Evolutionary conservation across 805 yeast genomes (phyloP).

Genomic region (Hanseniaspora pseudoguilliermondii): DNA sequence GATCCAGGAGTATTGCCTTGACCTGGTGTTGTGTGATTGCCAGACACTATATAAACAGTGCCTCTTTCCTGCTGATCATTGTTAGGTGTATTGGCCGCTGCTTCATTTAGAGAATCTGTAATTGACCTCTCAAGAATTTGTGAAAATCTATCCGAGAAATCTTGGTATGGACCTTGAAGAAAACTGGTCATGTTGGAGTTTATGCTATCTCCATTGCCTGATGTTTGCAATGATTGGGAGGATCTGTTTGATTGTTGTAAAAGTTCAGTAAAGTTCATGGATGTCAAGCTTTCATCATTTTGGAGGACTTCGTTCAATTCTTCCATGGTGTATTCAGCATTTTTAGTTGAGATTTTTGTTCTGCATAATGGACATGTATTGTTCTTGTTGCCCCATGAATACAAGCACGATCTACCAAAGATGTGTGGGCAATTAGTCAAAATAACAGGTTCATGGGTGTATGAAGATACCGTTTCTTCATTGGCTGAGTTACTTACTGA

Average conservation of each 20-base stretch:
- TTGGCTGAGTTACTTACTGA: neutral
- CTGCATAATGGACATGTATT: constrained; percentile 84
- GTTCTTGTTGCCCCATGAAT: constrained; percentile 66
- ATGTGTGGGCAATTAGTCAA: constrained; percentile 71
- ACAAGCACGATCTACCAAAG: constrained; percentile 76
- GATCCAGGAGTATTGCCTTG: neutral
- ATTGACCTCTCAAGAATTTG: neutral
- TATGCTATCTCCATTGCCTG: neutral
- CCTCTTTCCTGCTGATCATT: neutral
- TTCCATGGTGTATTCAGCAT: constrained; percentile 18
- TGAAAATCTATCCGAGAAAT: neutral
- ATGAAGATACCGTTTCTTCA: constrained; percentile 18
- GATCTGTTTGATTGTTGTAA: constrained; percentile 15
- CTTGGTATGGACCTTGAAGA: neutral
- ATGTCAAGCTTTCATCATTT: constrained; percentile 11
- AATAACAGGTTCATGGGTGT: constrained; percentile 50
- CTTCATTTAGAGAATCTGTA: neutral
- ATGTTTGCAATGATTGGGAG: neutral
- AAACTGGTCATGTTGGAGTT: neutral
- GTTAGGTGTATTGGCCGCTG: neutral
- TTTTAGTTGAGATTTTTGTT: constrained; percentile 30
- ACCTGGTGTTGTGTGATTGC: neutral
- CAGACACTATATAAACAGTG: neutral
- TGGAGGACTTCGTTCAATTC: constrained; percentile 17
- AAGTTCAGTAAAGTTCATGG: constrained; percentile 18